Evolutionary conservation across 2,329 filamentous ascomycete species (phyloP), one percentile per base, ranked within the genome.

Genomic region (Fonsecaea multimorphosa): DNA sequence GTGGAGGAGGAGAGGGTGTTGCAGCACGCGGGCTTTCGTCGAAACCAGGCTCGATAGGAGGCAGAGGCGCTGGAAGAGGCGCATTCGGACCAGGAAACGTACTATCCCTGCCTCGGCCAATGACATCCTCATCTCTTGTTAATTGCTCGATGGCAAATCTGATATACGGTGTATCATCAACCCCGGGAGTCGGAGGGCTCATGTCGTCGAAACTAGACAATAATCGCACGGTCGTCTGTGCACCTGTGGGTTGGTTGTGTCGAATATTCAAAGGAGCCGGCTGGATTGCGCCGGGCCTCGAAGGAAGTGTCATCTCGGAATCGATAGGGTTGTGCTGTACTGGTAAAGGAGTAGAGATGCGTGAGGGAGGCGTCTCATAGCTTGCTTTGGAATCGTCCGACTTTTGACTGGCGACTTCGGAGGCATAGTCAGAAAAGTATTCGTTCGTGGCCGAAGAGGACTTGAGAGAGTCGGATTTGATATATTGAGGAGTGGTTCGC

Each of bases 61-160:
- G 54, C n/a, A 62, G 19, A 4, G 46, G 24, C 14, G 60, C 60
- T 16, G 61, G 53, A 16, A 58, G 34, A 32, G 46, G 32, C 19
- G 24, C 22, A 7, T 74, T 34, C 71, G 73, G 52, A 22, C 53
- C 32, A 31, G 67, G 58, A 51, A 57, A 46, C 7, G 83, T 81
- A 61, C 83, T 77, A 59, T 86, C 83, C 70, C 85, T 79, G 61
- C 82, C 80, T 62, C 84, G 81, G 9, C 84, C 83, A 64, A 82
- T 79, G 5, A 87, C 83, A 66, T 91, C 87, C 64, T 89, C 89
- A 73, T 91, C 87, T 55, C 90, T 84, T 5, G 92, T 96, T 71
- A 98, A 81, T 68, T 94, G 92, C 69, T 96, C 91, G 68, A 98
- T 87, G 46, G 94, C 93, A 76, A 95, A 96, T 69, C 90, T 90